Evolutionary conservation across 768 basidiomycete species (phyloP).

Genomic region (Suillus variegatus): DNA sequence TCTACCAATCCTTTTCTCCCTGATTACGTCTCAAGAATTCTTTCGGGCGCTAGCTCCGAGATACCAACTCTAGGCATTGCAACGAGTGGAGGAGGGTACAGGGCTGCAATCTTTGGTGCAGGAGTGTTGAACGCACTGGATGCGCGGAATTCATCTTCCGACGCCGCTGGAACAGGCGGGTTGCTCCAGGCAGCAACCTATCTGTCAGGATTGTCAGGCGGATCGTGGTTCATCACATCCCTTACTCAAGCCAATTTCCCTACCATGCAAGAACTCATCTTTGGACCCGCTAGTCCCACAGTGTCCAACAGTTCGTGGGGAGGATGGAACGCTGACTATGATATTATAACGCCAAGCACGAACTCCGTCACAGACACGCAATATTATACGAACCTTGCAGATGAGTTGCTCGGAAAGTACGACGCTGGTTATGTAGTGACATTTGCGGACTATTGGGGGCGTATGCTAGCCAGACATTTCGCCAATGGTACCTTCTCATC

Average conservation of each 20-base stretch:
- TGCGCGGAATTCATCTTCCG: constrained; percentile 46
- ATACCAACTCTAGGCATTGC: constrained; percentile 49
- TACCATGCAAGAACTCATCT: constrained; percentile 38
- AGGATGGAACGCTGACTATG: constrained; percentile 34
- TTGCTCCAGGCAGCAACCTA: constrained; percentile 56
- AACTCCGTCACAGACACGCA: constrained; percentile 15
- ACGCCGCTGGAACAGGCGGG: constrained; percentile 45
- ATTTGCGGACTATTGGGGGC: constrained; percentile 30
- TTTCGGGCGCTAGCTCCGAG: constrained; percentile 19
- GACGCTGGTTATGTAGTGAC: constrained; percentile 32
- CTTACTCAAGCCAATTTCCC: constrained; percentile 44
- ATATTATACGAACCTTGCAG: constrained; percentile 20
- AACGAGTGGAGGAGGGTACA: constrained; percentile 55
- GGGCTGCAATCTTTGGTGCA: constrained; percentile 56
- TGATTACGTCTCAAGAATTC: constrained; percentile 35
- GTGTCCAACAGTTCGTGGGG: constrained; percentile 26
- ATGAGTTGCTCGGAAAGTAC: constrained; percentile 33
- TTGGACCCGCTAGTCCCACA: constrained; percentile 28
- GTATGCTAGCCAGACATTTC: constrained; percentile 38
- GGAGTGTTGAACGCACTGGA: constrained; percentile 53
- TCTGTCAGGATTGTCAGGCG: constrained; percentile 51
- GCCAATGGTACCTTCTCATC: constrained; percentile 35
- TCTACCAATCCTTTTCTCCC: constrained; percentile 32
- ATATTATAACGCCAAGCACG: constrained; percentile 20
- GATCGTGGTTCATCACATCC: constrained; percentile 41